Conservation (phyloP, 768 basidiomycete genomes). For the Mycena capillaripes region DNA sequence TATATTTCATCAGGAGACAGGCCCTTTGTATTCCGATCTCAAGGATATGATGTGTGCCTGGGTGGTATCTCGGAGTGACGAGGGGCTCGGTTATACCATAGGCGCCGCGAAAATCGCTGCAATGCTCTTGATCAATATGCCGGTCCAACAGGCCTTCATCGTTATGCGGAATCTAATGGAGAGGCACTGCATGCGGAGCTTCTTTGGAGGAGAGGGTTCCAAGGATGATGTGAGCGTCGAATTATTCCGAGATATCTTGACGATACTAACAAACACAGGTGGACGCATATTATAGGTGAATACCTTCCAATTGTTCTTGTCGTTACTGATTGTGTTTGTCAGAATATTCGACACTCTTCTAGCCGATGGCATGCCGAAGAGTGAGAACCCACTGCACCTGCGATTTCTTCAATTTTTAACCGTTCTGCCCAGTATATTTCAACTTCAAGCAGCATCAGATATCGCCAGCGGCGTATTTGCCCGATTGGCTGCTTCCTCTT, state of each 20-base stretch:
- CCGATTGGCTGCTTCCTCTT: slow-evolving; percentile 84
- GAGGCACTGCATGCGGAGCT: slow-evolving; percentile 86
- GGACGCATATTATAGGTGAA: slow-evolving; percentile 79
- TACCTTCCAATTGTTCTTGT: not conserved
- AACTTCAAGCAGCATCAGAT: slow-evolving; percentile 96
- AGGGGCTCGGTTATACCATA: slow-evolving; percentile 80
- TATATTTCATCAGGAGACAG: slow-evolving; percentile 82
- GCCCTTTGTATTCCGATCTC: slow-evolving; percentile 86
- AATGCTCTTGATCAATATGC: slow-evolving; percentile 90
- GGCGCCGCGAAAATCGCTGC: slow-evolving; percentile 85
- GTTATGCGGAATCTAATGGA: slow-evolving; percentile 90
- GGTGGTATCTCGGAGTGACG: slow-evolving; percentile 88
- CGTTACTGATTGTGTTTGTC: slow-evolving; percentile 1
- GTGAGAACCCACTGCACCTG: slow-evolving; percentile 56
- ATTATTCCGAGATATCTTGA: not conserved
- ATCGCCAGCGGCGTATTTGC: slow-evolving; percentile 87
- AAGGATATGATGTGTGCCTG: slow-evolving; percentile 90
- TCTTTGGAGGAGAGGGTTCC: slow-evolving; percentile 79
- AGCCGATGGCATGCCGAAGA: slow-evolving; percentile 95
- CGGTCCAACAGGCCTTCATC: slow-evolving; percentile 80
- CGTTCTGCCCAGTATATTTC: slow-evolving; percentile 77
- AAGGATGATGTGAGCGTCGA: slow-evolving; percentile 77
- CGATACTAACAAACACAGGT: slow-evolving; percentile 18
- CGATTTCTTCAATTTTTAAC: not conserved
- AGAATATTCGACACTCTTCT: slow-evolving; percentile 94